Percentiles rank a stretch among this genome's conserved stretches.
Conservation (phyloP, 2,329 filamentous ascomycete genomes). For the Endoconidiophora laricicola region DNA sequence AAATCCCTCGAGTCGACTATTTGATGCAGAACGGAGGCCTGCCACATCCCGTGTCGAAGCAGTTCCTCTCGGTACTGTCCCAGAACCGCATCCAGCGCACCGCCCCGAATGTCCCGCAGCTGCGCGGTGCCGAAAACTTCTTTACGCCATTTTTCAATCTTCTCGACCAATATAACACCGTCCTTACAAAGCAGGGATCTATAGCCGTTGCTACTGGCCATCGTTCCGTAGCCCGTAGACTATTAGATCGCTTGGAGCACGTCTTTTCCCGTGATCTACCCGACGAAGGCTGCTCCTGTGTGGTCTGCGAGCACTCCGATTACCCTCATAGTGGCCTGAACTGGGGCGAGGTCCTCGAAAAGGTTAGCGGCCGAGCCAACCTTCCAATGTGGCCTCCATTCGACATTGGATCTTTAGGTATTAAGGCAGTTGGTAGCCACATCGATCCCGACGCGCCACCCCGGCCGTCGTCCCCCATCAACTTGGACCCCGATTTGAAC, state of each 20-base stretch:
- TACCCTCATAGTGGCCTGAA: constrained; percentile 58
- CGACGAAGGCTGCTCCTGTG: constrained; percentile 65
- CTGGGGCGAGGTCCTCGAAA: constrained; percentile 90
- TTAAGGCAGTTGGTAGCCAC: constrained; percentile 41
- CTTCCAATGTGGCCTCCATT: constrained; percentile 83
- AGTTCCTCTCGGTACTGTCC: constrained; percentile 50
- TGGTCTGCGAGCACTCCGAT: constrained; percentile 55
- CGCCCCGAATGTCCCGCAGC: constrained; percentile 44
- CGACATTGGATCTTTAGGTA: constrained; percentile 46
- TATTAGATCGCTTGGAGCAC: constrained; percentile 80
- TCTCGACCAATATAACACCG: constrained; percentile 69
- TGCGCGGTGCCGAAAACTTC: constrained; percentile 51
- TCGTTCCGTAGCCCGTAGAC: constrained; percentile 74
- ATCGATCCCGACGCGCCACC: constrained; percentile 41
- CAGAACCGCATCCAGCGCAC: constrained; percentile 31
- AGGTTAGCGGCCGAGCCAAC: constrained; percentile 75
- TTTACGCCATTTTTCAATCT: constrained; percentile 73
- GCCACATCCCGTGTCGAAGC: constrained; percentile 51
- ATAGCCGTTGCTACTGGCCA: constrained; percentile 92
- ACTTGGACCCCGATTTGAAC: constrained; percentile 85
- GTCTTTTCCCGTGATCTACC: constrained; percentile 90
- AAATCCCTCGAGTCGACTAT: constrained; percentile 77
- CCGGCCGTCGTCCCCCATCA: constrained; percentile 43
- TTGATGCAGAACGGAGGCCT: constrained; percentile 79
- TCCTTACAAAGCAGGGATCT: constrained; percentile 71